Conservation (phyloP, 176 grass and related monocot species). For the Guadua angustifolia region DNA sequence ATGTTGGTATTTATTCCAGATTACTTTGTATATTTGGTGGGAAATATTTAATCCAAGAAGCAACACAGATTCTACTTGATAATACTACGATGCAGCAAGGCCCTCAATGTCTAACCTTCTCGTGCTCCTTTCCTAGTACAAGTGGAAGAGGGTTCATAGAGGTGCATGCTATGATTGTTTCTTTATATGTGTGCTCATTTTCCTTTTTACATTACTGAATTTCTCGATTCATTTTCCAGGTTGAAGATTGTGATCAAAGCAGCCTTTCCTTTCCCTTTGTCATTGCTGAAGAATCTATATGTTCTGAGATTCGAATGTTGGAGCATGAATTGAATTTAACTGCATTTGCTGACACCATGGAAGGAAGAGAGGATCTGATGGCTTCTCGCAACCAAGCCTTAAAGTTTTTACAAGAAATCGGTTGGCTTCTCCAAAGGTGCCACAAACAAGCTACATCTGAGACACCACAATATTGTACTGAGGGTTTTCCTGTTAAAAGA, state of each 20-base stretch:
- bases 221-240: conserved; percentile 35
- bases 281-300: conserved; percentile 67
- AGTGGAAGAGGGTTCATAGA: conserved; percentile 91
- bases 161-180: conserved; percentile 46
- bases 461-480: conserved; percentile 22
- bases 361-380: conserved; percentile 25
- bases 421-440: conserved; percentile 67
- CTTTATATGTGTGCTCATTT: conserved; percentile 23
- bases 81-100: conserved; percentile 39
- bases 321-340: conserved; percentile 56
- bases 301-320: conserved; percentile 64
- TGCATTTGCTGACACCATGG: conserved; percentile 37
- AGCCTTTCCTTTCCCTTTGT: conserved; percentile 80
- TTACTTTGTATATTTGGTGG: conserved; percentile 81
- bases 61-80: conserved; percentile 55
- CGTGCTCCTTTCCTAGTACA: conserved; percentile 72
- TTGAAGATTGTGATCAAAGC: conserved; percentile 78
- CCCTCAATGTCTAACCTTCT: conserved; percentile 71
- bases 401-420: conserved; percentile 65
- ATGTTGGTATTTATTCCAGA: conserved; percentile 45
- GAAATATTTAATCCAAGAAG: conserved; percentile 76
- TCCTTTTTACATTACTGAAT: neutral
- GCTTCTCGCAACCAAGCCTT: conserved; percentile 37
- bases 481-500: conserved; percentile 47
- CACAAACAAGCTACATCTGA: conserved; percentile 43